Evolutionary conservation across 1,139 yeast genomes (phyloP), one percentile per base, ranked within the genome.

Genomic region (Meyerozyma athensensis): DNA sequence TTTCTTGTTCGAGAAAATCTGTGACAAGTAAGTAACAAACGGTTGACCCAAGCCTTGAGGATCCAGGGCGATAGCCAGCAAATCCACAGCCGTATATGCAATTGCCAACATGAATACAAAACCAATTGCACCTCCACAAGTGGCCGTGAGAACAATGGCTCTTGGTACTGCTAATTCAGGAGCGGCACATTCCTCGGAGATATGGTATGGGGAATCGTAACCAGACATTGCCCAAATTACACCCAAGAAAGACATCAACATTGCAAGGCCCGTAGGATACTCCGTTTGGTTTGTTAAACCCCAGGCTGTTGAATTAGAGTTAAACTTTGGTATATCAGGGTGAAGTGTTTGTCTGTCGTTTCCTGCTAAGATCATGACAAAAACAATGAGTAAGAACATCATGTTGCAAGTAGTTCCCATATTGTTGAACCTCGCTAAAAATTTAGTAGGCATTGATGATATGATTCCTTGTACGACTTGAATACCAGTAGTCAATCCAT

Each of bases 181-280:
- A 53, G 81, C 79, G 32, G 81, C 63, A 50, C 85, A 78, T 52
- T 81, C 87, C 56, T 82, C 92, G 13, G 86, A 72, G 39, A 82
- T 61, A 51, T 82, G 89, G 65, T 81, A 81, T 0, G 89, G 85
- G 16, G 85, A 75, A 54, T 82, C 90, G 50, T 78, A 81, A 16
- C 89, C 89, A 34, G 83, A 74, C 83, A 81, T 80, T 24, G 84
- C 77, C 89, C 89, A 82, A 50, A 81, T 77, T 37, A 75, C 81
- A 19, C 86, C 81, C 51, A 79, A 61, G 54, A 80, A 81, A 14
- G 79, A 66, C 72, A 77, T 68, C 42, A 81, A 60, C 53, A 79
- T 65, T 19, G 84, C 72, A 35, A 80, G 65, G 36, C 89, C 89
- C 39, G 67, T 64, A 4, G 86, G 84, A 72, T 78, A 82, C 14